Evolutionary conservation across 2,329 filamentous ascomycete species (phyloP).

Genomic region (Penicillium paneum): DNA sequence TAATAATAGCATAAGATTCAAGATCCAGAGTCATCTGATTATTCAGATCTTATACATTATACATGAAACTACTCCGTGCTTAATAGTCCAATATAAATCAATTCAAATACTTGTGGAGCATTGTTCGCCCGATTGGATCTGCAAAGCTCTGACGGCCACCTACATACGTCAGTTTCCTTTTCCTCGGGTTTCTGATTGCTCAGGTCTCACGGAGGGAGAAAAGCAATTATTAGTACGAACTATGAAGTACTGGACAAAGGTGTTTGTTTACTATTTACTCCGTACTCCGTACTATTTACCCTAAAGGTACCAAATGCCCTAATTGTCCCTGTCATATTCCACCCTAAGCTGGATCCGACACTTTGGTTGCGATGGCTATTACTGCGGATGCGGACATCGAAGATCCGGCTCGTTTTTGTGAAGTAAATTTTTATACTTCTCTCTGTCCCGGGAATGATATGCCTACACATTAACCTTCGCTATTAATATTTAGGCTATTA

Average conservation of each 20-base stretch:
- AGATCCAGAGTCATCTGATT: constrained; percentile 6
- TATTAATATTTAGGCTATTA: not conserved
- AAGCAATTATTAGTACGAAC: not conserved
- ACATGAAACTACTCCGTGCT: not conserved
- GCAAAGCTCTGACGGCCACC: not conserved
- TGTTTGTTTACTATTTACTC: not conserved
- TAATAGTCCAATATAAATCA: not conserved
- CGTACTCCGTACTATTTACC: not conserved
- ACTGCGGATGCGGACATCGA: not conserved
- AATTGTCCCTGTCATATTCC: constrained; percentile 8
- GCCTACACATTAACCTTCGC: not conserved
- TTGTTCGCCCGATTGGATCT: constrained; percentile 7
- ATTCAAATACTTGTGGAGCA: not conserved
- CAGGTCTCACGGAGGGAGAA: constrained; percentile 2
- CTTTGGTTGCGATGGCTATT: constrained; percentile 17
- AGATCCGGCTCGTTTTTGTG: not conserved
- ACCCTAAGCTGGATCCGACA: constrained; percentile 20
- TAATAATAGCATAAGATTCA: not conserved
- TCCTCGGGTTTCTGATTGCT: constrained; percentile 9
- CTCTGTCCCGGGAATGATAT: not conserved
- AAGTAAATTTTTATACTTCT: not conserved
- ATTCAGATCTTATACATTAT: not conserved
- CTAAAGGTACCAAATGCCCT: not conserved
- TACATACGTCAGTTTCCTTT: constrained; percentile 12
- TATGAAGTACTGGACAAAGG: not conserved